These are phyloP conservation scores for Alternaria sp. DNA, from an alignment of 2,329 filamentous ascomycete species.

Conservation along the genomic window DNA sequence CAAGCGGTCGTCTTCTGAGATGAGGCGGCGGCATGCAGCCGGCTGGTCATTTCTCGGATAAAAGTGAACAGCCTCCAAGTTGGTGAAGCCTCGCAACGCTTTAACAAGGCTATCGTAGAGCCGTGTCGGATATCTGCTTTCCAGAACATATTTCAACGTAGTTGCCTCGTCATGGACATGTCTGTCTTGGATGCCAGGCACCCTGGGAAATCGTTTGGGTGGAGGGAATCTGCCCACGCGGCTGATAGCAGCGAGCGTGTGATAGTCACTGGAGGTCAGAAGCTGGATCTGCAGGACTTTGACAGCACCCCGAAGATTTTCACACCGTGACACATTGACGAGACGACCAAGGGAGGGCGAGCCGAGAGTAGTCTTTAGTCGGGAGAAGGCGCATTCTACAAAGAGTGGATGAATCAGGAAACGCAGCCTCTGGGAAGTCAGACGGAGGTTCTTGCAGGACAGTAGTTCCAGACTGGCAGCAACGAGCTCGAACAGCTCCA, in stretches of 20 bases:
- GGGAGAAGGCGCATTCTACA: constrained; percentile 33
- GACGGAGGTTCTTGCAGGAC: constrained; percentile 33
- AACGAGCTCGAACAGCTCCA: constrained; percentile 42
- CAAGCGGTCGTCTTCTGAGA: constrained; percentile 22
- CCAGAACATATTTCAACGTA: constrained; percentile 32
- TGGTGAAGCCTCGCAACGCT: constrained; percentile 26
- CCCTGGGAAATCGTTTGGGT: constrained; percentile 38
- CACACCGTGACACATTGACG: constrained; percentile 24
- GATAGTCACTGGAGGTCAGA: constrained; percentile 36
- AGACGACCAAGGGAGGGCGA: constrained; percentile 36
- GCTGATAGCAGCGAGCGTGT: constrained; percentile 28
- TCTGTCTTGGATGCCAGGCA: constrained; percentile 24
- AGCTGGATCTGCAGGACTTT: constrained; percentile 35
- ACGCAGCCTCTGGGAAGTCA: constrained; percentile 34
- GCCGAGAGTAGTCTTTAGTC: constrained; percentile 33
- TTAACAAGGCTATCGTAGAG: constrained; percentile 32
- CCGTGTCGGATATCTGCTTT: constrained; percentile 20
- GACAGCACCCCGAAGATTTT: constrained; percentile 27
- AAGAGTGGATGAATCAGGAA: constrained; percentile 34
- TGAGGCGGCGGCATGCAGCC: constrained; percentile 12
- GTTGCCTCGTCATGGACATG: constrained; percentile 33
- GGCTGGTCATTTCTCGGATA: constrained; percentile 24
- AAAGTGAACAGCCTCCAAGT: constrained; percentile 31
- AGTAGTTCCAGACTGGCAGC: constrained; percentile 25
- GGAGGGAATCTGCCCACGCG: constrained; percentile 38